These are phyloP conservation scores for Nectriaceae sp. DNA, from an alignment of 2,329 filamentous ascomycete species.

Conservation along the genomic window DNA sequence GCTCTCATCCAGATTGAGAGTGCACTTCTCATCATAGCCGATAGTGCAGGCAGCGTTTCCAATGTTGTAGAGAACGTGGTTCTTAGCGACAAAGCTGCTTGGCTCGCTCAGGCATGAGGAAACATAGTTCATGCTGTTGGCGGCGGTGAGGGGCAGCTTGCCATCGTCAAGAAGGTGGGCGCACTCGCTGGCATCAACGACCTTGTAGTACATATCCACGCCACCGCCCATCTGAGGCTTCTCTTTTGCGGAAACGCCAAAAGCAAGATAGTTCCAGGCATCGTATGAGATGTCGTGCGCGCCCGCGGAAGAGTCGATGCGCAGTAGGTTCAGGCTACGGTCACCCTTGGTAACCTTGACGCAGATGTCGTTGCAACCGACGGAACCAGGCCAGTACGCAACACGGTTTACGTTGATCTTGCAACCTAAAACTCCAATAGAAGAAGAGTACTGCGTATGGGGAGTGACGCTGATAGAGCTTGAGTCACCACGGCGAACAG, in stretches of 20 bases:
- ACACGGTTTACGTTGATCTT: slow-evolving; percentile 62
- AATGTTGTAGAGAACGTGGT: slow-evolving; percentile 57
- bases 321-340: slow-evolving; percentile 57
- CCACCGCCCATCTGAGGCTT: slow-evolving; percentile 51
- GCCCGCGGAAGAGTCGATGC: slow-evolving; percentile 56
- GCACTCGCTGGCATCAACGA: slow-evolving; percentile 51
- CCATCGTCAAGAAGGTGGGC: slow-evolving; percentile 48
- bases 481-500: slow-evolving; percentile 21
- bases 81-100: slow-evolving; percentile 53
- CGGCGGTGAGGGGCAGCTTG: slow-evolving; percentile 55
- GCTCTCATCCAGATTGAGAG: slow-evolving; percentile 45
- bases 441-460: slow-evolving; percentile 58
- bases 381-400: slow-evolving; percentile 58
- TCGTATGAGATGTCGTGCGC: slow-evolving; percentile 63
- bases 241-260: slow-evolving; percentile 48
- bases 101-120: slow-evolving; percentile 46
- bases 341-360: slow-evolving; percentile 51
- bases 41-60: slow-evolving; percentile 50
- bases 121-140: slow-evolving; percentile 60
- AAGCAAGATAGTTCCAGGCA: slow-evolving; percentile 60
- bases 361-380: slow-evolving; percentile 59
- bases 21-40: slow-evolving; percentile 54
- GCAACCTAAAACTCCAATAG: slow-evolving; percentile 60
- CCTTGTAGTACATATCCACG: slow-evolving; percentile 52
- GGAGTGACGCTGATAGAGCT: slow-evolving; percentile 48